Percentiles rank a stretch among this genome's conserved stretches.
Evolutionary conservation across 73 alveolate species (phyloP).

Genomic region (Urostyla sp.): DNA sequence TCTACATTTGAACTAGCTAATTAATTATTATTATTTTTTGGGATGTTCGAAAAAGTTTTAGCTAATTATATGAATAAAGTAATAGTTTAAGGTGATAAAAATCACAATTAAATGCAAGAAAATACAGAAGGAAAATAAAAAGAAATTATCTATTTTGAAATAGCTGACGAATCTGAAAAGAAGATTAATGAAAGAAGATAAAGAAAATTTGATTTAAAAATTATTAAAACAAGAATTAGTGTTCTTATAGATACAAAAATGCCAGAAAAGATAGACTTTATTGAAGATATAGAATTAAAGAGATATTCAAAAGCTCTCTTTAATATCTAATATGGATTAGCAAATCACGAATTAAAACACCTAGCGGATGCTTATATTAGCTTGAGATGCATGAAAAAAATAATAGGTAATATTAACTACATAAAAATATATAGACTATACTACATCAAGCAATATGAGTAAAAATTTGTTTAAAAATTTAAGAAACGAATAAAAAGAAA

Average conservation of each 20-base stretch:
- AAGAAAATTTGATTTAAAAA: conserved; percentile 38
- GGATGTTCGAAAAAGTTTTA: conserved; percentile 19
- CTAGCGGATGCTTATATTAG: conserved; percentile 52
- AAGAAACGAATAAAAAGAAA: conserved; percentile 53
- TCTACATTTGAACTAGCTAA: conserved; percentile 25
- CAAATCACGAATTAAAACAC: conserved; percentile 57
- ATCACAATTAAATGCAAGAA: neutral
- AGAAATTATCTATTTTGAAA: conserved; percentile 21
- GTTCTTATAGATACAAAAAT: neutral
- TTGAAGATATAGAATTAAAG: conserved; percentile 20
- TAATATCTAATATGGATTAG: conserved; percentile 58
- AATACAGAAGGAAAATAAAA: conserved; percentile 24
- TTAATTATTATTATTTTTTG: conserved; percentile 16
- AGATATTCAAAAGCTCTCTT: neutral
- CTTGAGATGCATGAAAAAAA: conserved; percentile 36
- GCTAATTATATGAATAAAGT: conserved; percentile 6
- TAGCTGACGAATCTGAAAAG: conserved; percentile 16
- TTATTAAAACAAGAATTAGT: conserved; percentile 27
- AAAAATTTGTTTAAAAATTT: conserved; percentile 51
- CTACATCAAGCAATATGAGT: conserved; percentile 35
- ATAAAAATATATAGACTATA: no score
- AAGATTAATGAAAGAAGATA: conserved; percentile 60
- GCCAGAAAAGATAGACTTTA: neutral
- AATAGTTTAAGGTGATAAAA: neutral
- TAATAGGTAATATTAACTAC: no score